A percentile compares a stretch with the other conserved stretches of the same genome.
These are phyloP conservation scores for Myxozyma geophila DNA, from an alignment of 805 yeast species.

Conservation along the genomic window DNA sequence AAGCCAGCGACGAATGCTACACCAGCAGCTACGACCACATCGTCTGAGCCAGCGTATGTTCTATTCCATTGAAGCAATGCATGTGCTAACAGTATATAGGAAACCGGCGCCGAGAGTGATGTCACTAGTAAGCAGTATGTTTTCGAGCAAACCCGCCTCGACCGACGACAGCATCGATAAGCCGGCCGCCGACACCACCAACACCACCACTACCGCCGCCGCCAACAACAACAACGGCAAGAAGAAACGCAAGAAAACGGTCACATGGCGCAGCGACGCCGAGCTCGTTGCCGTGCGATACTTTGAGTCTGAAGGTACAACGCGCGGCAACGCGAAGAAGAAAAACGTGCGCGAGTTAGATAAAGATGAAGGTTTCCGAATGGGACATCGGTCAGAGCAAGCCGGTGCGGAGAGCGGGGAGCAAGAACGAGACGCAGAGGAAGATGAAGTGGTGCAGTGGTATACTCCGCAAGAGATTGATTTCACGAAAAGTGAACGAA, in stretches of 20 bases:
- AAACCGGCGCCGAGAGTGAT: constrained; percentile 14
- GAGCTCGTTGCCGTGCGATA: constrained; percentile 43
- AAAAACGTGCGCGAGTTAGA: constrained; percentile 38
- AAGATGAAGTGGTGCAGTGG: constrained; percentile 37
- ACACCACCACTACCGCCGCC: too few relatives aligned
- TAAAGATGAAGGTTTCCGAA: constrained; percentile 13
- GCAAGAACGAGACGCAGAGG: constrained; percentile 34
- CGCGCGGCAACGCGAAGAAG: constrained; percentile 25
- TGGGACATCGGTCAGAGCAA: constrained; percentile 1
- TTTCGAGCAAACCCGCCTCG: not conserved
- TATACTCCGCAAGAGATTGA: constrained; percentile 20
- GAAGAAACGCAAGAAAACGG: constrained; percentile 40
- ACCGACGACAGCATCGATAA: not conserved
- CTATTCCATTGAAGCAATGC: not conserved
- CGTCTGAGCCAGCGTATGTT: constrained; percentile 10
- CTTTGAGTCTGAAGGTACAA: constrained; percentile 41
- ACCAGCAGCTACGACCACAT: not conserved
- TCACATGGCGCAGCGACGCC: constrained; percentile 43
- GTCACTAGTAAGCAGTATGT: constrained; percentile 13
- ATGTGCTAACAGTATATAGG: constrained; percentile 1
- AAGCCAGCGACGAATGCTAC: not conserved
- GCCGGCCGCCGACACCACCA: constrained; percentile 4
- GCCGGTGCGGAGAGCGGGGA: not conserved
- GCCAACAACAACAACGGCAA: too few relatives aligned
- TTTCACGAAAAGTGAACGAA: constrained; percentile 27